Conservation (phyloP, 164 flowering plant genomes). For the Liriodendron chinense region DNA sequence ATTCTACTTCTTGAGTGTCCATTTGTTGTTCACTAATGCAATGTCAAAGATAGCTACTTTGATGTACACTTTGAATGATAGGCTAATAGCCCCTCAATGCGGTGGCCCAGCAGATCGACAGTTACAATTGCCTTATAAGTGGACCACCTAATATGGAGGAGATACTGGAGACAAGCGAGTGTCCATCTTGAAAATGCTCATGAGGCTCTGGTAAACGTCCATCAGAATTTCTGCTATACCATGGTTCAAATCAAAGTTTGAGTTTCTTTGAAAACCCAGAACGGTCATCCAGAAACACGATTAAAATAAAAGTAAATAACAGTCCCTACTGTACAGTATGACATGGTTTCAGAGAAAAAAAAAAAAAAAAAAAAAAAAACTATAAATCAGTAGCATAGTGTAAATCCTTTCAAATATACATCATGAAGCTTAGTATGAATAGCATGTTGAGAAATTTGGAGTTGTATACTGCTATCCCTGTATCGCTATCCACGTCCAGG, state of each 20-base stretch:
- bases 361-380: too few relatives aligned
- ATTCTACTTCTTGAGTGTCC: neutral
- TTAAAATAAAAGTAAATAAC: too few relatives aligned
- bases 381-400: neutral
- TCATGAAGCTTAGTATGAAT: neutral
- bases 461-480: neutral
- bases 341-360: neutral
- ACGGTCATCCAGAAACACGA: neutral
- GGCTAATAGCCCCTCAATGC: neutral
- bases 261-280: neutral
- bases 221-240: neutral
- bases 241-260: neutral
- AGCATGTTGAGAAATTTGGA: neutral
- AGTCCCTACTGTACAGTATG: neutral
- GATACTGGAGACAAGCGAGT: too few relatives aligned
- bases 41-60: neutral
- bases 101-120: too few relatives aligned
- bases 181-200: too few relatives aligned
- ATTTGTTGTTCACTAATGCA: too few relatives aligned
- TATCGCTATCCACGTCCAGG: neutral
- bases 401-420: neutral
- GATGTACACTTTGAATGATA: neutral
- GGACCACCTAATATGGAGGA: too few relatives aligned
- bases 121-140: too few relatives aligned
- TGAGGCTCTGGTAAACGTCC: neutral